A percentile compares a stretch with the other conserved stretches of the same genome.
Evolutionary conservation across 169 alveolate species (phyloP).

Genomic region (Eimeria falciformis): DNA sequence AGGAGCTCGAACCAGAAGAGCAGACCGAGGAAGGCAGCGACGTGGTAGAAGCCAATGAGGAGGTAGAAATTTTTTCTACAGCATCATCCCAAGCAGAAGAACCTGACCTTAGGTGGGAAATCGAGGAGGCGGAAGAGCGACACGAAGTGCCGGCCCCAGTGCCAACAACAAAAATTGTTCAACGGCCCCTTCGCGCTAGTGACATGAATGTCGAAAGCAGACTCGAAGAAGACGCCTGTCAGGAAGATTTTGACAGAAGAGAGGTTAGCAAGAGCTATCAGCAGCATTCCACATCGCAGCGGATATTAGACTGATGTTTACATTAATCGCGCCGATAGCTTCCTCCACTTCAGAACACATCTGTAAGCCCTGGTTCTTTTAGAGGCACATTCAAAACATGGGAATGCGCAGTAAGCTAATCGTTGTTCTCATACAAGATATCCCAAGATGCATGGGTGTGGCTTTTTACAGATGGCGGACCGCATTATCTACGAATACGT

Average conservation of each 20-base stretch:
- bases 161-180: not conserved
- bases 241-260: conserved; percentile 40
- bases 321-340: no score
- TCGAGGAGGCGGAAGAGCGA: conserved; percentile 10
- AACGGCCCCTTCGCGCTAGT: conserved; percentile 26
- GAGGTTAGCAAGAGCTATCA: conserved; percentile 32
- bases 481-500: conserved; percentile 60
- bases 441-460: not conserved
- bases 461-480: conserved; percentile 21
- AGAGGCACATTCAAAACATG: no score
- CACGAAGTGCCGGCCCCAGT: not conserved
- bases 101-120: conserved; percentile 12
- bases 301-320: no score
- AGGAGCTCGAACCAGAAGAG: not conserved
- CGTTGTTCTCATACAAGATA: no score
- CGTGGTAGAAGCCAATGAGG: not conserved
- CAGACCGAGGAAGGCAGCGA: not conserved
- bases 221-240: conserved; percentile 50
- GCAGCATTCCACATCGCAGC: not conserved
- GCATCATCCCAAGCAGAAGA: conserved; percentile 9
- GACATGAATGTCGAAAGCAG: conserved; percentile 24
- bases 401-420: no score
- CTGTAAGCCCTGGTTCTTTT: no score
- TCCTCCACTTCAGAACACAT: no score
- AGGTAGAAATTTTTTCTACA: not conserved